Evolutionary conservation across 805 yeast genomes (phyloP).

Genomic region (Yarrowia yakushimensis): DNA sequence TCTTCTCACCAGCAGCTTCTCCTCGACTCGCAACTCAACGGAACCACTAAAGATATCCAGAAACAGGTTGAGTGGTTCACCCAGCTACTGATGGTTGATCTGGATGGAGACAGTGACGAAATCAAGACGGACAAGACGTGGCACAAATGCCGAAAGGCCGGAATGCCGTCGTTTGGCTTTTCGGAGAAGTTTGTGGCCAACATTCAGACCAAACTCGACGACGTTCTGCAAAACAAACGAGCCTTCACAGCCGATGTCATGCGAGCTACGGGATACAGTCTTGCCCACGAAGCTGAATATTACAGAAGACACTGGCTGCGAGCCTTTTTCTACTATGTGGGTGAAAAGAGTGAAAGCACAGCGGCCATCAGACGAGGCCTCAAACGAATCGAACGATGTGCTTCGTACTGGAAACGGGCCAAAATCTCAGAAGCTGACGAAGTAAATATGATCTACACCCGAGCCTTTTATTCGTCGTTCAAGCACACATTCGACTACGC

Average conservation of each 20-base stretch:
- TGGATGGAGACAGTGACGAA: conserved; percentile 18
- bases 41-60: conserved; percentile 4
- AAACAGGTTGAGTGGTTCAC: conserved; percentile 18
- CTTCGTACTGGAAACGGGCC: not conserved
- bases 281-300: conserved; percentile 2
- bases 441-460: not conserved
- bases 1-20: conserved; percentile 1
- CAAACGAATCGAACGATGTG: conserved; percentile 1
- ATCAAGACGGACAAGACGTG: conserved; percentile 15
- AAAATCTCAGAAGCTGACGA: conserved; percentile 1
- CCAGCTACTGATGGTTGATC: conserved; percentile 11
- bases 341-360: not conserved
- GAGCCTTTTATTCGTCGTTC: not conserved
- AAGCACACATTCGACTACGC: not conserved
- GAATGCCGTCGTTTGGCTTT: conserved; percentile 10
- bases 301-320: conserved; percentile 19
- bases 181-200: conserved; percentile 16
- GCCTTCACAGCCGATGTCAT: conserved; percentile 12
- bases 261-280: conserved; percentile 4
- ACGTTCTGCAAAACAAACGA: conserved; percentile 1
- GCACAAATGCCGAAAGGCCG: conserved; percentile 12
- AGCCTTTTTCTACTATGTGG: conserved; percentile 8
- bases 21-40: not conserved
- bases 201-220: conserved; percentile 16
- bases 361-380: not conserved